Evolutionary conservation across 1,284 basidiomycete species (phyloP), one percentile per base, ranked within the genome.

Genomic region (Jaminaea rosea): DNA sequence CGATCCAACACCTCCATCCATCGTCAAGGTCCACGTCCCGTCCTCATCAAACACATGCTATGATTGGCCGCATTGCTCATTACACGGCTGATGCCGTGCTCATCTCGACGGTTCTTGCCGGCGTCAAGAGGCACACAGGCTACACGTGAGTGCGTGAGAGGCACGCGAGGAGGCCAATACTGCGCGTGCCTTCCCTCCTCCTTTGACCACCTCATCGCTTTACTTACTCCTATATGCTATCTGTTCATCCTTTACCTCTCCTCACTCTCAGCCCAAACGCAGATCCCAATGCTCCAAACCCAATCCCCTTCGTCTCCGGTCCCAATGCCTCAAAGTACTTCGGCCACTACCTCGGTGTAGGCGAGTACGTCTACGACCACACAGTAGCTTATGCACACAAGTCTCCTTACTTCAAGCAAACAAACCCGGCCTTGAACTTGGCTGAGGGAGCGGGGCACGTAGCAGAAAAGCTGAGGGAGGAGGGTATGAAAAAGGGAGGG

Each of bases 41-140:
- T 42, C 39, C 5, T 42, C 6, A 42, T n/a, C 39, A 42, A 42
- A 24, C 11, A n/a, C 39, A 15, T 42, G 4, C n/a, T n/a, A n/a
- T 69, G 52, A 50, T 72, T 7, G 91, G 89, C 65, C 82, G 84
- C 75, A 76, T 96, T 23, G 74, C 85, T 36, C 92, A 96, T 76
- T 90, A 87, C 69, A 81, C 84, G 37, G 76, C 87, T 49, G 93
- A 97, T 72, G 87, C 86, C 23, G 81, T 89, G 50, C 79, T 96
- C 41, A 62, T 97, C 49, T 91, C 89, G 15, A 88, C 92, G 9
- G 81, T 97, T 9, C 77, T 93, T 21, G 92, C 92, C 29, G 93
- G 93, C 29, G 84, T 98, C 62, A 86, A 86, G 76, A 84, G 88
- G 60, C 85, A 89, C 26, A 59, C 67, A 6, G 71, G 71, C 24